These are phyloP conservation scores for Malania oleifera DNA, from an alignment of 164 flowering plant genomes.

Conservation along the genomic window DNA sequence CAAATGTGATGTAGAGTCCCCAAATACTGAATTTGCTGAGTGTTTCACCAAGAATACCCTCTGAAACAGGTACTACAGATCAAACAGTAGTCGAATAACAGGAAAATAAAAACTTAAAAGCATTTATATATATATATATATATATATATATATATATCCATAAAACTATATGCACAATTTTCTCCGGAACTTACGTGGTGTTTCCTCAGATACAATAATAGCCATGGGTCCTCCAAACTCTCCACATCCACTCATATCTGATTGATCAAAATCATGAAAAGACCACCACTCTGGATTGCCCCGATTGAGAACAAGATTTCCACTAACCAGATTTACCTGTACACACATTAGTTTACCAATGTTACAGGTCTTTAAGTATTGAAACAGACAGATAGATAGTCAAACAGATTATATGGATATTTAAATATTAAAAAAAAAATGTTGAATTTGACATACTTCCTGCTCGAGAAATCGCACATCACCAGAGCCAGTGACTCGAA, in stretches of 20 bases:
- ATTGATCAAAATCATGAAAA: not conserved
- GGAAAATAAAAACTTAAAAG: not conserved
- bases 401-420: too few species aligned
- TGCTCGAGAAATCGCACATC: constrained; percentile 1
- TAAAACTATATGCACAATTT: not conserved
- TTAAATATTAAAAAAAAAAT: not conserved
- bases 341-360: not conserved
- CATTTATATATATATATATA: too few species aligned
- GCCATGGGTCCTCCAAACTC: constrained; percentile 4
- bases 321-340: constrained; percentile 5
- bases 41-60: constrained; percentile 7
- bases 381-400: not conserved
- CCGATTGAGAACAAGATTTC: constrained; percentile 1
- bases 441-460: not conserved
- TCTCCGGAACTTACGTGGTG: constrained; percentile 1
- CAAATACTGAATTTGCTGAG: constrained; percentile 9
- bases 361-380: not conserved
- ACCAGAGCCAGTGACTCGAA: constrained; percentile 1
- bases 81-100: not conserved
- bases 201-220: constrained; percentile 6
- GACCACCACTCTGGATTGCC: constrained; percentile 6
- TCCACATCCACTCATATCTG: constrained; percentile 1
- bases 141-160: too few species aligned
- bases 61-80: not conserved
- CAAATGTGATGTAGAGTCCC: constrained; percentile 9